Evolutionary conservation across 2,329 filamentous ascomycete genomes (phyloP), one percentile per base, ranked within the genome.

Genomic region (Zasmidium citrigriseum): DNA sequence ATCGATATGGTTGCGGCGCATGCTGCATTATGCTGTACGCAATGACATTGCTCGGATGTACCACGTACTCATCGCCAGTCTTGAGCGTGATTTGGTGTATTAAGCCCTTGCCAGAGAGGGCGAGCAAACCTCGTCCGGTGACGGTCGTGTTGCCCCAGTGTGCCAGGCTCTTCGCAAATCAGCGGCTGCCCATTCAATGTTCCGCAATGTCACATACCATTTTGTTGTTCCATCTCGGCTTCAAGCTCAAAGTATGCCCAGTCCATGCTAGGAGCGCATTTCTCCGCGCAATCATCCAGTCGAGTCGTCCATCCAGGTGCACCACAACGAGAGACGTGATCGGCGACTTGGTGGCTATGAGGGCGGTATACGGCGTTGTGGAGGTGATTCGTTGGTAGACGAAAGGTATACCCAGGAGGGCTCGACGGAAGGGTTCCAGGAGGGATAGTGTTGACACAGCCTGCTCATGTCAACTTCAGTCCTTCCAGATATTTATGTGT

Each of bases 221-320:
- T 63, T 84, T 83, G 46, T 83, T 83, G 68, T 92, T 93, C 64
- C 96, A 81, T 48, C 86, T 88, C 2, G 93, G 91, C 34, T 86
- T 87, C 46, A 95, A 83, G 16, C 82, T 81, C 55, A 99, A 81
- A 0, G 91, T 92, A 73, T 96, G 90, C 24, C 95, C 95, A 0
- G 93, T 96, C 95, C 95, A 99, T 55, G 95, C 95, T n/a, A 98
- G 82, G 54, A 99, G 81, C 1, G 92, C 92, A 64, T 90, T 89
- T 62, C 91, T 85, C 73, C 98, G 93, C 5, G 91, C 85, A 9
- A 99, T 80, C 81, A 96, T 90, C 93, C 95, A 99, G 77, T 99
- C 95, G 58, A 92, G 88, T 3, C 92, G 91, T 58, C 95, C 95
- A 78, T 99, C 92, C 52, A 99, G 85, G 72, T 93, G 89, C 23